phyloP scores from a whole-genome alignment of 192 early-diverging fungal species.

The Pecoramyces ruminantium region DNA sequence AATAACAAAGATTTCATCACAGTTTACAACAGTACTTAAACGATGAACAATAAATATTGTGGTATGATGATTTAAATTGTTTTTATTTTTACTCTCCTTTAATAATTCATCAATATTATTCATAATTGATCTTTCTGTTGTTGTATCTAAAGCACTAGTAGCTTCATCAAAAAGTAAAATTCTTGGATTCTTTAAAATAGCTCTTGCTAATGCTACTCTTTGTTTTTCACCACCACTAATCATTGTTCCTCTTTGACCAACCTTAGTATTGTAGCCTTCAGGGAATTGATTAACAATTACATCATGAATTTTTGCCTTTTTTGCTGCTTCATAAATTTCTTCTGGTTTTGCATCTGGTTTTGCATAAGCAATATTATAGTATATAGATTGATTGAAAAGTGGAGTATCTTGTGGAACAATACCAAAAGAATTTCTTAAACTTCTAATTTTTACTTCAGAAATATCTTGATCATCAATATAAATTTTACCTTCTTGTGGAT shows the following conservation, averaged over 20 bases:
- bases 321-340: constrained; percentile 56
- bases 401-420: constrained; percentile 88
- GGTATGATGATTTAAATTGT: constrained; percentile 4
- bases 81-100: neutral
- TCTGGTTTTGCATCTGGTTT: constrained; percentile 33
- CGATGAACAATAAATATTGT: neutral
- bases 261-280: constrained; percentile 64
- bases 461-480: constrained; percentile 75
- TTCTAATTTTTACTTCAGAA: constrained; percentile 55
- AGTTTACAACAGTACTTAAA: constrained; percentile 14
- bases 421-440: constrained; percentile 59
- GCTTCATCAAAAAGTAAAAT: constrained; percentile 72
- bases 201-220: constrained; percentile 74
- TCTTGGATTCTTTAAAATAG: constrained; percentile 83
- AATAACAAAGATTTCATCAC: neutral
- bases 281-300: constrained; percentile 51
- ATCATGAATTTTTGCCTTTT: constrained; percentile 58
- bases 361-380: constrained; percentile 87
- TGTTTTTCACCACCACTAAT: constrained; percentile 57
- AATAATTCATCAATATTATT: constrained; percentile 20
- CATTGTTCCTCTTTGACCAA: constrained; percentile 74
- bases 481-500: constrained; percentile 62
- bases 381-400: constrained; percentile 84
- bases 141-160: constrained; percentile 52
- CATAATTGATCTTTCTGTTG: constrained; percentile 31